phyloP scores from a whole-genome alignment of 1,284 basidiomycete species.

The Psilocybe mexicana region DNA sequence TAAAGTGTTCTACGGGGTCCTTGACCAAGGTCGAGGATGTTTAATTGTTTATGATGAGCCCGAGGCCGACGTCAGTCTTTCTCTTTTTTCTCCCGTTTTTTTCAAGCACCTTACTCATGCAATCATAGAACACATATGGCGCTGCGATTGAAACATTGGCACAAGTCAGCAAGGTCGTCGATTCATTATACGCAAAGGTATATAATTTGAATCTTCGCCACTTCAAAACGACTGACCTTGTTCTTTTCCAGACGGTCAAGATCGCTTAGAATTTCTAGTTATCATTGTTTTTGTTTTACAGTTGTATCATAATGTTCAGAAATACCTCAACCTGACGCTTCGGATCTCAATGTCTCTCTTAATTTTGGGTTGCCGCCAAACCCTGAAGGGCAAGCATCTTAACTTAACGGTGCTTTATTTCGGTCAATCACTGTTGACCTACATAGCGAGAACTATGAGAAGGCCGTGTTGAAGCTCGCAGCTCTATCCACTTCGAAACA shows the following conservation, averaged over 20 bases:
- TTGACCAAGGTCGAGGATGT: slow-evolving; percentile 94
- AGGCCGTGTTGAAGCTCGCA: slow-evolving; percentile 4
- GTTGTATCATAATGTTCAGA: neutral
- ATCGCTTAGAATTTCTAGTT: neutral
- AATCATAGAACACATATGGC: slow-evolving; percentile 75
- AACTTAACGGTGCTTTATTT: neutral
- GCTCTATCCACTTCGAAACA: slow-evolving; percentile 9
- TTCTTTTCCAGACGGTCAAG: neutral
- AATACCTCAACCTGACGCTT: no score
- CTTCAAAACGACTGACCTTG: neutral
- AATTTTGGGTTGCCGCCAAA: no score
- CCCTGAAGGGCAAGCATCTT: no score
- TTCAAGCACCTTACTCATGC: neutral
- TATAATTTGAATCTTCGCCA: slow-evolving; percentile 33
- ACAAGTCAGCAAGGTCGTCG: slow-evolving; percentile 90
- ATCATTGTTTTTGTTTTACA: neutral
- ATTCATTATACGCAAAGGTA: slow-evolving; percentile 89
- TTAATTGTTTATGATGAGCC: slow-evolving; percentile 87
- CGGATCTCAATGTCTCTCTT: no score
- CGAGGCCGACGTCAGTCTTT: slow-evolving; percentile 72
- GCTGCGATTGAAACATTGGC: slow-evolving; percentile 88
- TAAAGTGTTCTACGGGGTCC: slow-evolving; percentile 90
- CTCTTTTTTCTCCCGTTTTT: neutral
- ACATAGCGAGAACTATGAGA: slow-evolving; percentile 2
- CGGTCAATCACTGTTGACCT: slow-evolving; percentile 1